Conservation (phyloP, 208 protist species). For the Acanthamoeba culbertsoni region DNA sequence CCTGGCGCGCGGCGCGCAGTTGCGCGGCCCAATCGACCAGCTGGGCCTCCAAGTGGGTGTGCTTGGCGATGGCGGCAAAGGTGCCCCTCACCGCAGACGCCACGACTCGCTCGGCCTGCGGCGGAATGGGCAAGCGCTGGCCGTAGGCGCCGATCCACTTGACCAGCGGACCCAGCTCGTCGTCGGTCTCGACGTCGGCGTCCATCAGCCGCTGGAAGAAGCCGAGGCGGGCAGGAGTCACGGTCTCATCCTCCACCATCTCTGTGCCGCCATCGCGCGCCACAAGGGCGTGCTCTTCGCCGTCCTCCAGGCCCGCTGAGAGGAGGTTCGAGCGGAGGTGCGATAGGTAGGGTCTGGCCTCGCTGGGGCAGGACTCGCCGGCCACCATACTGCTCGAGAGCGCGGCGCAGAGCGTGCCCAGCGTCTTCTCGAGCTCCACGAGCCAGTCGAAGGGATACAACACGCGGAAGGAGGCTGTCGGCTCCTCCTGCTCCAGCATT, state of each 20-base stretch:
- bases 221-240: neutral
- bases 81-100: neutral
- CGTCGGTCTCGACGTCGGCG: neutral
- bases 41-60: neutral
- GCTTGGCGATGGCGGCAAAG: conserved; percentile 17
- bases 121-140: neutral
- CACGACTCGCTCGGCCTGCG: neutral
- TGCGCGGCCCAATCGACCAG: neutral
- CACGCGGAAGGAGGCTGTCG: too few species aligned
- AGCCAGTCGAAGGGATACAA: neutral
- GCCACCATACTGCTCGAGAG: neutral
- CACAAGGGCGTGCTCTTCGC: neutral
- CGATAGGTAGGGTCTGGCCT: neutral
- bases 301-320: neutral
- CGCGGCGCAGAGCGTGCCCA: neutral
- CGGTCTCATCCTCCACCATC: neutral
- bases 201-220: neutral
- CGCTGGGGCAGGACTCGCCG: neutral
- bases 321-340: neutral
- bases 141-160: neutral
- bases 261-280: too few species aligned
- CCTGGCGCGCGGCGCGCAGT: neutral
- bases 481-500: neutral
- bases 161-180: neutral
- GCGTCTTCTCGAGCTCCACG: neutral